A percentile compares a stretch with the other conserved stretches of the same genome.
Conservation (phyloP, 768 basidiomycete genomes). For the Serendipita sp. region DNA sequence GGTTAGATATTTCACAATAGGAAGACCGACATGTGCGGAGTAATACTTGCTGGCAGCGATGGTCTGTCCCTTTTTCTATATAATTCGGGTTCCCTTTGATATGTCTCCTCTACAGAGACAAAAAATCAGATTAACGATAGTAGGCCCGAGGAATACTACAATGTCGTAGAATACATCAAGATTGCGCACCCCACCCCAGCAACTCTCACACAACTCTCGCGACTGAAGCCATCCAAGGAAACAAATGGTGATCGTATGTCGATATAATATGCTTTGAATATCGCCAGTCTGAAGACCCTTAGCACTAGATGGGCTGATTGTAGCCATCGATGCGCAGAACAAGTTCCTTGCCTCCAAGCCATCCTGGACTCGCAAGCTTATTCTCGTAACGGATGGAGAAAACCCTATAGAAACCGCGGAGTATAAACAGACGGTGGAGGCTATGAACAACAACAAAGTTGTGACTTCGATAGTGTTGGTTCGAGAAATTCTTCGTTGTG, state of each 20-base stretch:
- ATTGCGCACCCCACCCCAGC: slow-evolving; percentile 48
- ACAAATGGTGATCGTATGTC: slow-evolving; percentile 48
- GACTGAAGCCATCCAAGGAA: slow-evolving; percentile 37
- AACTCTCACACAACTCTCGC: slow-evolving; percentile 51
- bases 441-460: slow-evolving; percentile 45
- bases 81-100: neutral
- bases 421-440: slow-evolving; percentile 51
- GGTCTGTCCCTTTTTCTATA: slow-evolving; percentile 26
- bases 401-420: slow-evolving; percentile 55
- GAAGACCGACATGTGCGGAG: slow-evolving; percentile 89
- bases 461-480: slow-evolving; percentile 57
- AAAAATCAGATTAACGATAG: slow-evolving; percentile 42
- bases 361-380: slow-evolving; percentile 72
- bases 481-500: slow-evolving; percentile 11
- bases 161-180: slow-evolving; percentile 53
- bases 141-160: slow-evolving; percentile 52
- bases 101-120: slow-evolving; percentile 30
- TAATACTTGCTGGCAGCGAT: slow-evolving; percentile 74
- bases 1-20: slow-evolving; percentile 72
- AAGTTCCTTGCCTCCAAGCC: slow-evolving; percentile 50
- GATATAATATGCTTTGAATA: neutral
- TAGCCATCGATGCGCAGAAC: slow-evolving; percentile 67
- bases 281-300: slow-evolving; percentile 16
- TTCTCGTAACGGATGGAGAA: slow-evolving; percentile 76
- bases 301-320: slow-evolving; percentile 79